These are phyloP conservation scores for Acer saccharum DNA, from an alignment of 345 rosid genomes.

Conservation along the genomic window DNA sequence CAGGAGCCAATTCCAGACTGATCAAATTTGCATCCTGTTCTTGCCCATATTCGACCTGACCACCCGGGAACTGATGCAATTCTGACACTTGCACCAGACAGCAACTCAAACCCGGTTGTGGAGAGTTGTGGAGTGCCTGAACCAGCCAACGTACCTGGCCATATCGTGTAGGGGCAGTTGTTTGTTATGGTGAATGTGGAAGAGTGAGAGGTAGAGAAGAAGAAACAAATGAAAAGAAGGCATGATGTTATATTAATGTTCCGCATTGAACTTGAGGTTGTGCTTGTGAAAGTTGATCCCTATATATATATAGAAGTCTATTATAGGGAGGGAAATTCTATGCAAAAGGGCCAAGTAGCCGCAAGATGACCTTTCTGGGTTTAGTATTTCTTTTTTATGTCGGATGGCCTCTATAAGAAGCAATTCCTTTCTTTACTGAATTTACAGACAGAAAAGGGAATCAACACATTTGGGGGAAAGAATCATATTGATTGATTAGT, in stretches of 20 bases:
- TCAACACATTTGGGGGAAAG: slow-evolving; percentile 6
- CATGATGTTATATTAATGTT: not conserved
- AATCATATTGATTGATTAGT: not conserved
- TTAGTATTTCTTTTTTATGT: slow-evolving; percentile 50
- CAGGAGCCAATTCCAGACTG: slow-evolving; percentile 61
- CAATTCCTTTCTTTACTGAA: slow-evolving; percentile 64
- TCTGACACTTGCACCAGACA: slow-evolving; percentile 55
- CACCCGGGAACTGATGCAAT: slow-evolving; percentile 70
- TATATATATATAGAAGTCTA: not conserved
- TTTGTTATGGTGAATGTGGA: slow-evolving; percentile 66
- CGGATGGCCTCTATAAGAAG: slow-evolving; percentile 50
- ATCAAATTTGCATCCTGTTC: slow-evolving; percentile 81
- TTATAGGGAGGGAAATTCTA: slow-evolving; percentile 21
- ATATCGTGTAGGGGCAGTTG: slow-evolving; percentile 73
- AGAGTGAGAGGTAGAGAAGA: slow-evolving; percentile 40
- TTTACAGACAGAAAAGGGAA: not conserved
- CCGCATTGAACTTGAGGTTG: not conserved
- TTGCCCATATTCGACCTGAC: slow-evolving; percentile 94
- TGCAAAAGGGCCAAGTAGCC: slow-evolving; percentile 49
- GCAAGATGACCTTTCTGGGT: slow-evolving; percentile 49
- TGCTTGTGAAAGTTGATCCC: not conserved
- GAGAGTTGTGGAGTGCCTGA: slow-evolving; percentile 74
- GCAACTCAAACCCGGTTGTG: slow-evolving; percentile 66
- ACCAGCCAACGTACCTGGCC: slow-evolving; percentile 89
- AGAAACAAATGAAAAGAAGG: slow-evolving; percentile 34